Conservation (phyloP, 352 stramenopile genomes). For the Phytophthora pini region DNA sequence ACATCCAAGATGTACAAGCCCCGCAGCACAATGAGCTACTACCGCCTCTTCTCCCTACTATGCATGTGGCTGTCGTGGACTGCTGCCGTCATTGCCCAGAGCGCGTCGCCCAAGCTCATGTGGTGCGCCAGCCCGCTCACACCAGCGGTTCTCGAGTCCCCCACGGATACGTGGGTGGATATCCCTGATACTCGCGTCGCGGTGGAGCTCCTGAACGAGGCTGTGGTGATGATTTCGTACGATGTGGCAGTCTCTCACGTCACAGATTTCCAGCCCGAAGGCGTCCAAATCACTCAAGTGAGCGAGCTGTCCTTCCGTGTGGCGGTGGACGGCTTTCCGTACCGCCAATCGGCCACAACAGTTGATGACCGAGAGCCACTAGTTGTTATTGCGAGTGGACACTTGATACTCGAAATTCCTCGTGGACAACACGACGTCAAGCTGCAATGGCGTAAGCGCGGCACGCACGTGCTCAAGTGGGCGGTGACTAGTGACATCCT, state of each 20-base stretch:
- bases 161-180: slow-evolving; percentile 59
- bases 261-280: slow-evolving; percentile 16
- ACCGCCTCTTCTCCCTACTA: slow-evolving; percentile 4
- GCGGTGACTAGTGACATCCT: slow-evolving; percentile 63
- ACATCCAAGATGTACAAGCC: slow-evolving; percentile 11
- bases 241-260: slow-evolving; percentile 69
- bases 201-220: slow-evolving; percentile 63
- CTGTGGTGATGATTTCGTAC: slow-evolving; percentile 71
- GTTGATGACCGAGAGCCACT: slow-evolving; percentile 68
- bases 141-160: slow-evolving; percentile 32
- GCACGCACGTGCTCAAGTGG: slow-evolving; percentile 57
- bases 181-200: slow-evolving; percentile 57
- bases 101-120: slow-evolving; percentile 56
- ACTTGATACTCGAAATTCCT: slow-evolving; percentile 61
- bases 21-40: neutral
- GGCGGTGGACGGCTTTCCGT: slow-evolving; percentile 54
- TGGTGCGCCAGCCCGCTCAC: slow-evolving; percentile 71
- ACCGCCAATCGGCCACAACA: slow-evolving; percentile 71
- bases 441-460: slow-evolving; percentile 81
- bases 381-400: slow-evolving; percentile 59
- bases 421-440: slow-evolving; percentile 53
- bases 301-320: slow-evolving; percentile 75
- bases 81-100: slow-evolving; percentile 6
- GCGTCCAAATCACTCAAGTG: slow-evolving; percentile 25
- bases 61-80: slow-evolving; percentile 1